Evolutionary conservation across 768 basidiomycete species (phyloP).

Genomic region (Mycena vulgaris): DNA sequence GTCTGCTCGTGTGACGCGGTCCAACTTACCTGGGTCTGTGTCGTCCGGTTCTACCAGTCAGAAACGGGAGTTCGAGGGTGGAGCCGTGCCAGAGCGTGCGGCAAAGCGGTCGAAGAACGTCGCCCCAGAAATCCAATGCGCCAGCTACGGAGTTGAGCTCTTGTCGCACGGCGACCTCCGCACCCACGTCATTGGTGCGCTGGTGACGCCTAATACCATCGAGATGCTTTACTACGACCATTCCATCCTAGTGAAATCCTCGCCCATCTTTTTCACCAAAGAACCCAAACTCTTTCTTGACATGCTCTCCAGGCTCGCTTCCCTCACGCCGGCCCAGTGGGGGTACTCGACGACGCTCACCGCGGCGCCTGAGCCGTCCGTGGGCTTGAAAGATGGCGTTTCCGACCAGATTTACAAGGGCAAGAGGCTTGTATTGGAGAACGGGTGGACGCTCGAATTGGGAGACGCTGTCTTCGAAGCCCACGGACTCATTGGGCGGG

Average conservation of each 20-base stretch:
- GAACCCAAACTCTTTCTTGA: neutral
- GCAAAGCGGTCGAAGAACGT: too few species aligned
- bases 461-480: neutral
- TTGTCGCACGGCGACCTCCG: too few species aligned
- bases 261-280: slow-evolving; percentile 1
- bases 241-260: slow-evolving; percentile 66
- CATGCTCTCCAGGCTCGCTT: neutral
- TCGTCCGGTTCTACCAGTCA: too few species aligned
- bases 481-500: slow-evolving; percentile 14
- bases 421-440: neutral
- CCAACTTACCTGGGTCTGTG: too few species aligned
- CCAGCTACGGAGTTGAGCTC: too few species aligned
- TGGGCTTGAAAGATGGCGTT: neutral
- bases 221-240: slow-evolving; percentile 7
- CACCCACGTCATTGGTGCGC: too few species aligned
- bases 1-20: too few species aligned
- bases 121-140: too few species aligned
- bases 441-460: neutral
- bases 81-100: too few species aligned
- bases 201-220: too few species aligned
- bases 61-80: too few species aligned
- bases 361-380: neutral
- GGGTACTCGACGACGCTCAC: neutral
- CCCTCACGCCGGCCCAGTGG: neutral
- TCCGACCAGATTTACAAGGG: neutral